Base-by-base conservation (phyloP, 2,329 filamentous ascomycete species). In the Fusarium longipes region DNA sequence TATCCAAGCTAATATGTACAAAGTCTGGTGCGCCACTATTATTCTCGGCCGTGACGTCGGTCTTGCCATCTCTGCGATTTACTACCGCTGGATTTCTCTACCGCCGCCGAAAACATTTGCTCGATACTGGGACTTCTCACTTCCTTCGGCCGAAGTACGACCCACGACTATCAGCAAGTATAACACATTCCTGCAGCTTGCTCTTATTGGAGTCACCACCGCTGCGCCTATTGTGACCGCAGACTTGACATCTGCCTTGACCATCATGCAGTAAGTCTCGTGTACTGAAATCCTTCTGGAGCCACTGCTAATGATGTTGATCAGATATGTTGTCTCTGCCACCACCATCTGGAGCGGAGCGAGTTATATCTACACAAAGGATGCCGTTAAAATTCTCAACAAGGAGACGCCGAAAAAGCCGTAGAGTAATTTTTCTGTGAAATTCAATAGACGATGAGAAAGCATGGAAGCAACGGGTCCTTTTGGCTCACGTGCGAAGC, bases 81-180 rank as follows among this genome's bases (percentile, higher is more conserved):
- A 97, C 82, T 98, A 96, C 79, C 91, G 96, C 67, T 98, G 93
- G 87, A 96, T 97, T 69, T 96, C 93, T 3, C 85, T 99, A 8
- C 96, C 96, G 1, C 90, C 92, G 0, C 96, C 96, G 3, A 98
- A 98, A 81, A 98, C 96, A 0, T 92, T 97, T 79, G 81, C 86
- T 18, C 85, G 96, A 18, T 99, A 98, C 80, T 99, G 96, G 96
- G 96, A 99, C 79, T 98, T 99, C 76, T 95, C 92, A 5, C 85
- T 99, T 15, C 96, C 93, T 3, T 92, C 89, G 36, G 93, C 93
- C 4, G 92, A 96, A 79, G 93, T 96, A 8, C 90, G 88, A 62
- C 93, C 93, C 1, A 96, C 93, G 0, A 90, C 86, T 2, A 92
- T 96, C 64, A 93, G 91, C 79, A 96, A 96, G 82, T 90, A 93